Evolutionary conservation across 2,329 filamentous ascomycete species (phyloP), one percentile per base, ranked within the genome.

Genomic region (Penicillium sp.): DNA sequence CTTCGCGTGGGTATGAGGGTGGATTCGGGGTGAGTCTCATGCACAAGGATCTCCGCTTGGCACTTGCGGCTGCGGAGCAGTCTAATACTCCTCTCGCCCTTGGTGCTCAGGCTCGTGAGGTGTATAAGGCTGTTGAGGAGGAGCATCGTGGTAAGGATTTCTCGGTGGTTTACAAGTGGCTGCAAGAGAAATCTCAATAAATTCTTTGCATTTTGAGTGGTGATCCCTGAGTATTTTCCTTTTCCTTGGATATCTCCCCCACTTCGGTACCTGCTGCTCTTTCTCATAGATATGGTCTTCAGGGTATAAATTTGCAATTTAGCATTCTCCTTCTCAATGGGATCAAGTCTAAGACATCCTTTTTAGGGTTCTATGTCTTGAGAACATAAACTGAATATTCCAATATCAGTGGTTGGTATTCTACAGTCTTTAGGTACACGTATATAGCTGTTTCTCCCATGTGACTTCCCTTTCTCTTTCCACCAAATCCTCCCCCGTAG

Each of bases 21-120:
- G 90, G 90, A 0, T 94, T 93, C 63, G 88, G 88, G 2, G 84
- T 93, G 55, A 81, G 81, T 38, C 75, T 94, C 63, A 93, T 94
- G 90, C 85, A 84, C 71, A 94, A 94, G 76, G 90, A 94, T 70
- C 74, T 94, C 39, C 79, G 81, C 52, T 78, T 93, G 55, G 90
- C 89, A 2, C 85, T 92, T 51, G 73, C 84, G n/a, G 89, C 89
- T 16, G 89, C 89, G 0, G 72, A 81, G 47, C 85, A 90, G 73
- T 85, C 85, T 0, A 83, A 82, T 1, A 88, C 88, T 2, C 81
- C 78, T 60, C 79, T 92, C 52, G 85, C 83, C 63, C 75, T 93
- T 39, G 89, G 83, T 0, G 79, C 81, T 10, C 79, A 78, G 63
- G 89, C 88, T 2, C 80, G 77, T 37, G 78, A 82, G 46, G 83